Conservation (phyloP, 1,139 yeast species). For the Pichia sp. region DNA sequence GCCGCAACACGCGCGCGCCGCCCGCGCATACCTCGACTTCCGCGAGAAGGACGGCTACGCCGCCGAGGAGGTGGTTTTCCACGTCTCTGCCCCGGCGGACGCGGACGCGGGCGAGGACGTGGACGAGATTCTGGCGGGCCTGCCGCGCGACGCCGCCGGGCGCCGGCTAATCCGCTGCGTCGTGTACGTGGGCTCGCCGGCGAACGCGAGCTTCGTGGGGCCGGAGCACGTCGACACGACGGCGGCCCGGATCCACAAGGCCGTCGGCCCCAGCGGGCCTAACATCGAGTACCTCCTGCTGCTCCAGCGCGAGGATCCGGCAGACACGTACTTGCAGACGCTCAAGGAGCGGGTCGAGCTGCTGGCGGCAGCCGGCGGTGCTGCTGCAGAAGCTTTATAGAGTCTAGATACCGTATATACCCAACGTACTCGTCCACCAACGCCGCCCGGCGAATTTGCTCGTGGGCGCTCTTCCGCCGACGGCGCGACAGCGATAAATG, state of each 20-base stretch:
- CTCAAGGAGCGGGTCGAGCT: neutral
- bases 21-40: constrained; percentile 64
- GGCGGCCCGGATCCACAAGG: constrained; percentile 52
- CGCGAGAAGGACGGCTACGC: constrained; percentile 90
- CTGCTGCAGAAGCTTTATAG: too few relatives aligned
- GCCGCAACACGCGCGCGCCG: constrained; percentile 56
- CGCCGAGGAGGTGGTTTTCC: constrained; percentile 48
- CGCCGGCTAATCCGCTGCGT: constrained; percentile 50
- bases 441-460: too few relatives aligned
- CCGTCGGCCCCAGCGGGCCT: constrained; percentile 77
- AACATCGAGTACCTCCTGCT: constrained; percentile 66
- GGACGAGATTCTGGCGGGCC: constrained; percentile 17
- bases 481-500: too few relatives aligned
- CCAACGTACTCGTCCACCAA: too few relatives aligned
- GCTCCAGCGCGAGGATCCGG: constrained; percentile 36
- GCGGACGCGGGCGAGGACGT: too few relatives aligned
- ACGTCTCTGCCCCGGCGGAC: too few relatives aligned
- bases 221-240: constrained; percentile 61
- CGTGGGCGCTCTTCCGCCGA: too few relatives aligned
- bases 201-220: constrained; percentile 78
- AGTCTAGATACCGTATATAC: too few relatives aligned
- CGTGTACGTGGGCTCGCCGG: constrained; percentile 81
- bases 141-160: constrained; percentile 34
- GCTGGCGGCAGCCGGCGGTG: neutral
- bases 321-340: constrained; percentile 8